These are phyloP conservation scores for Cercospora sesami DNA, from an alignment of 2,329 filamentous ascomycete species.

Conservation along the genomic window DNA sequence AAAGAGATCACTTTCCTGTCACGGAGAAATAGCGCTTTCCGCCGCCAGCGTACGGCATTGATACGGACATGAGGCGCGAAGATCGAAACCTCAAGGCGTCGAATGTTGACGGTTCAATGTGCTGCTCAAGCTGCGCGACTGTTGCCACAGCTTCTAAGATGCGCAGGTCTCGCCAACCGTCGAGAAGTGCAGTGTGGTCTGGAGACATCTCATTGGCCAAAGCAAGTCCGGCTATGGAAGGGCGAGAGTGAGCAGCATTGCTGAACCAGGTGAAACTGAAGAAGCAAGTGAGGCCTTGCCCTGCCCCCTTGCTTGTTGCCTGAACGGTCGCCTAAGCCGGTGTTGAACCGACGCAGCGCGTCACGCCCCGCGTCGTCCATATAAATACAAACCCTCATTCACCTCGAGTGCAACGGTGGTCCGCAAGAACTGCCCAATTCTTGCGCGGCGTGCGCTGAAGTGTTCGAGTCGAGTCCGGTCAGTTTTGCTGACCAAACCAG, in stretches of 20 bases:
- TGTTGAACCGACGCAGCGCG: background rate
- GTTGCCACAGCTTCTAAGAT: background rate
- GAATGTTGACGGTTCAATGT: background rate
- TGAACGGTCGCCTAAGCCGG: background rate
- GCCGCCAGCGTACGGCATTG: background rate
- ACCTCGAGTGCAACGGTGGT: background rate
- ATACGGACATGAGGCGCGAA: background rate
- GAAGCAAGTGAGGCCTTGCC: background rate
- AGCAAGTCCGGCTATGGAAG: background rate
- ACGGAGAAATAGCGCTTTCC: background rate
- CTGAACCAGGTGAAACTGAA: background rate
- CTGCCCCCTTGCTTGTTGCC: background rate
- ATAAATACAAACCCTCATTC: constrained; percentile 1
- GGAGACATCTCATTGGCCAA: background rate
- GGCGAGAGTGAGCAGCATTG: background rate
- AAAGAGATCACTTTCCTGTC: background rate
- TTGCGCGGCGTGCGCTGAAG: background rate
- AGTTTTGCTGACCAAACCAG: background rate
- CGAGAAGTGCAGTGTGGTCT: background rate
- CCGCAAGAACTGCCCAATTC: background rate
- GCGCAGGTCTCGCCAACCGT: background rate
- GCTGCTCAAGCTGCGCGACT: background rate
- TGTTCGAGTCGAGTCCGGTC: background rate
- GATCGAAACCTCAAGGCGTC: background rate
- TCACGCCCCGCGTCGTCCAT: background rate